Evolutionary conservation across 1,139 yeast genomes (phyloP), one percentile per base, ranked within the genome.

Genomic region (Scheffersomyces quercinus): DNA sequence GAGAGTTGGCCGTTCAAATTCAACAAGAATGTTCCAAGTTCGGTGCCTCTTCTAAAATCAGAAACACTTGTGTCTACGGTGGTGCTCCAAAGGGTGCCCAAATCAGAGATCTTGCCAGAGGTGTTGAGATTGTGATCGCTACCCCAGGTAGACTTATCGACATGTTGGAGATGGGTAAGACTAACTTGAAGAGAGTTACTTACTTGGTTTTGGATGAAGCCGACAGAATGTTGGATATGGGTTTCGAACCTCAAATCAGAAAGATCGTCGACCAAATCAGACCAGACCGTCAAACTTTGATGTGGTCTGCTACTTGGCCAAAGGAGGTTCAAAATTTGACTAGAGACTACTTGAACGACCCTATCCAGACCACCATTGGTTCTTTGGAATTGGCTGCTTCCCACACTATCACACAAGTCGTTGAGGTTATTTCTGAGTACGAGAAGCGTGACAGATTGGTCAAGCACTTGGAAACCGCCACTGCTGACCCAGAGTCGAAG

Each of bases 221-320:
- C 58, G 96, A 88, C 68, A 82, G 95, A 75, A 87, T 87, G 95
- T 82, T 89, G 74, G 97, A 90, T 76, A 89, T 89, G 97, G 97
- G 97, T 64, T 89, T 89, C 68, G 97, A 89, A 75, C 96, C 96
- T 53, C 96, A 88, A 76, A 89, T 89, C 69, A 82, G 97, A 77
- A 88, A 88, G 74, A 90, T 89, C 68, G 89, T 90, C 56, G 96
- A 88, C 61, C 96, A 88, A 77, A 89, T 89, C 64, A 85, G 97
- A 74, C 97, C 97, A 50, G 97, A 90, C 68, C 87, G 97, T 75
- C 99, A 93, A 77, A 93, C 99, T 49, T 81, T 93, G 64, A 88
- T 93, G 97, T 93, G 98, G 98, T 90, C 98, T 53, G 99, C 99
- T 56, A 93, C 99, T 44, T 93, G 99, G 99, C 99, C 99, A 62